A percentile compares a stretch with the other conserved stretches of the same genome.
phyloP scores from a whole-genome alignment of 805 yeast species.

The Metschnikowia rubicola region DNA sequence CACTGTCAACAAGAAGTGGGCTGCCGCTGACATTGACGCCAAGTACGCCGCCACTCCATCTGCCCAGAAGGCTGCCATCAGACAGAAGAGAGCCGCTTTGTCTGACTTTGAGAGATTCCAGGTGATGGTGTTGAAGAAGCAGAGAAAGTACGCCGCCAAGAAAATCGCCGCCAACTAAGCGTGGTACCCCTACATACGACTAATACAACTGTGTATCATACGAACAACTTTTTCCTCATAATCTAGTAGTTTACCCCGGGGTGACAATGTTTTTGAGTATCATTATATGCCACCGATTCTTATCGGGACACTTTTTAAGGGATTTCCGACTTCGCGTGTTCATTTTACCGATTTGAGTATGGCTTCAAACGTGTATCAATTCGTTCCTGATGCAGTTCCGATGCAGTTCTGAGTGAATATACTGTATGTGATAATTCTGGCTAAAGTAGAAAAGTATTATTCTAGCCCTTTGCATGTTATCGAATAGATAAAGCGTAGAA shows the following conservation, averaged over 20 bases:
- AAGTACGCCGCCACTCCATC: constrained; percentile 93
- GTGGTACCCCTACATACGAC: constrained; percentile 19
- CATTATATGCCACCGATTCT: not conserved
- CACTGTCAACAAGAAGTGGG: constrained; percentile 88
- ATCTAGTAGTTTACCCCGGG: not conserved
- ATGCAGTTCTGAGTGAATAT: no score
- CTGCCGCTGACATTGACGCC: constrained; percentile 79
- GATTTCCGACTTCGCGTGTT: no score
- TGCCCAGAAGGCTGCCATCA: constrained; percentile 98
- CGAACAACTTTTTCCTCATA: constrained; percentile 7
- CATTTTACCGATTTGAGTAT: no score
- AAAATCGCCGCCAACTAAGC: constrained; percentile 91
- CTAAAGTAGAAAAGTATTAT: no score
- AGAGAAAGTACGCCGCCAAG: constrained; percentile 91
- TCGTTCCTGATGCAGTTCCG: no score
- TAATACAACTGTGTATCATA: constrained; percentile 22
- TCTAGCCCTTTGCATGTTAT: no score
- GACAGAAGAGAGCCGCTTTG: constrained; percentile 88
- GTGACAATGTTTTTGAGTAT: no score
- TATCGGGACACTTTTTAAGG: not conserved
- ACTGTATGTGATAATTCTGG: no score
- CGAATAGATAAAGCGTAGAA: no score
- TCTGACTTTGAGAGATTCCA: constrained; percentile 99
- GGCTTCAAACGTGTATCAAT: no score
- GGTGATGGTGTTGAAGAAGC: constrained; percentile 95